Evolutionary conservation across 2,329 filamentous ascomycete genomes (phyloP), one percentile per base, ranked within the genome.

Genomic region (Diaporthe nobilis): DNA sequence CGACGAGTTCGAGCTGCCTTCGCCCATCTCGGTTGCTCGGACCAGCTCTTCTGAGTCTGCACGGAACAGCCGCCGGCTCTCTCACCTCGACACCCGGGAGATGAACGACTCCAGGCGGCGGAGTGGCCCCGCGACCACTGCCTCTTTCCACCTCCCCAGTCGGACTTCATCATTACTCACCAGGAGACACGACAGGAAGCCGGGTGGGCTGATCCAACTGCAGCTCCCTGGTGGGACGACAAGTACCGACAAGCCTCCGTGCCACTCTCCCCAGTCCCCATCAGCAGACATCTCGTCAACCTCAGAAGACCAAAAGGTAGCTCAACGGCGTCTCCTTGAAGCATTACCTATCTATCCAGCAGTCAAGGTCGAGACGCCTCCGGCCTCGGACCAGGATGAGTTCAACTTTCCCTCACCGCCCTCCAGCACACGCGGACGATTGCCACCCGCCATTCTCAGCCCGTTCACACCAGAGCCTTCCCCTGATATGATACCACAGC

Each of bases 1-100:
- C 65, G 87, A 91, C 65, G 89, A 89, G 79, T 9, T 63, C 77
- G 22, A 77, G 67, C 28, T 73, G 49, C 42, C 70, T 10, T 61
- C 72, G 20, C 57, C 72, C 22, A 63, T 61, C 10, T 75, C 75
- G 13, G 39, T 63, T 58, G 73, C 53, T 44, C 70, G 39, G 6
- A 67, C 63, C 63, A 72, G 60, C 71, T 71, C 76, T 10, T 75
- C 76, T 13, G n/a, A 44, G n/a, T 77, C 75, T 22, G 61, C 49
- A 2, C 58, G 70, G 17, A 49, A 70, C 34, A 75, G 73, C 71
- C 65, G 67, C 39, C 60, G 70, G 12, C 51, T 67, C 17, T 71
- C 73, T 17, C 47, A 65, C 34, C 44, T 57, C 58, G 72, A 75
- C 67, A 60, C 51, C 47, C 57, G 58, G 20, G 71, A 76, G 17